Evolutionary conservation across 495 filamentous ascomycete genomes (phyloP).

Genomic region (Penicillium malachiteum): DNA sequence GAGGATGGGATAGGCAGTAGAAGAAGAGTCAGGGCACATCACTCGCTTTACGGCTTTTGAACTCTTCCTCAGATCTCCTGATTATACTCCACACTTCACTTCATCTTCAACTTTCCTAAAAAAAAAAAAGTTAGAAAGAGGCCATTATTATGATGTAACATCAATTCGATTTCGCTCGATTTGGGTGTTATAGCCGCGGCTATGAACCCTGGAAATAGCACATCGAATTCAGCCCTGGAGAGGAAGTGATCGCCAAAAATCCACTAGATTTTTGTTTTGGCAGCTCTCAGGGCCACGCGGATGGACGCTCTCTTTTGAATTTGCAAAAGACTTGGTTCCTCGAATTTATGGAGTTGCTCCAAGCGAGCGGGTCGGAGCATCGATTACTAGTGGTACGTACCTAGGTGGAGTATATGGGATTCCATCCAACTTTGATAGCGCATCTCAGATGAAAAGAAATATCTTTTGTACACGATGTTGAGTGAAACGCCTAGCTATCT

Average conservation of each 20-base stretch:
- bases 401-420: too few relatives aligned
- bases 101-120: constrained; percentile 1
- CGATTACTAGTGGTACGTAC: too few relatives aligned
- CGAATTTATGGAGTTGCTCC: too few relatives aligned
- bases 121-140: constrained; percentile 4
- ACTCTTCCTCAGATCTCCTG: constrained; percentile 2
- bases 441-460: too few relatives aligned
- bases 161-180: constrained; percentile 1
- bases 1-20: neutral
- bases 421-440: neutral
- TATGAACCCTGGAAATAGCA: constrained; percentile 7
- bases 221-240: neutral
- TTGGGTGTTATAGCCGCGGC: constrained; percentile 12
- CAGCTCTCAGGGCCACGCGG: too few relatives aligned
- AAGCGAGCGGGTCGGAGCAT: neutral
- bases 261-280: too few relatives aligned
- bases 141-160: constrained; percentile 13
- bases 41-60: constrained; percentile 5
- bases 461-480: too few relatives aligned
- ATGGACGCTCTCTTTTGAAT: too few relatives aligned
- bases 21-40: neutral
- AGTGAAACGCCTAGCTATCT: too few relatives aligned
- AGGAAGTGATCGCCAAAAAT: constrained; percentile 7
- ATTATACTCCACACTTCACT: constrained; percentile 5
- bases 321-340: too few relatives aligned